Percentiles rank a stretch among this genome's conserved stretches.
Evolutionary conservation across 129 eudicot genomes (phyloP).

Genomic region (Glebionis coronaria): DNA sequence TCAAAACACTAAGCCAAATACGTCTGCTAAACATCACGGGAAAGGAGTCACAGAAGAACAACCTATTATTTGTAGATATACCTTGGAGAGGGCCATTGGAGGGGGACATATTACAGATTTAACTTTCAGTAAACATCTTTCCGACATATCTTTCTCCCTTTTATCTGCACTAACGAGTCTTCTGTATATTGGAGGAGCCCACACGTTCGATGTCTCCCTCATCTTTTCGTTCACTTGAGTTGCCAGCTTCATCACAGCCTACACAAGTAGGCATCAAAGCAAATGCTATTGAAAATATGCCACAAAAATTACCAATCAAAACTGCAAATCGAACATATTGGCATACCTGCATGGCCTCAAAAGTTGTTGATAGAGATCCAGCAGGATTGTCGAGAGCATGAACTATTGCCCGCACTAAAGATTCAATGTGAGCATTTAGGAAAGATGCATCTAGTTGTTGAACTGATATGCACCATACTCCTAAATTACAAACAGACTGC

Average conservation of each 20-base stretch:
- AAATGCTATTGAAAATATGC: background rate
- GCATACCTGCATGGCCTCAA: constrained; percentile 86
- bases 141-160: constrained; percentile 84
- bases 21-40: background rate
- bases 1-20: background rate
- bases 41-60: background rate
- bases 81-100: constrained; percentile 64
- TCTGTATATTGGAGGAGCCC: constrained; percentile 87
- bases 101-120: constrained; percentile 56
- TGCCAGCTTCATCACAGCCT: constrained; percentile 71
- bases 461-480: constrained; percentile 89
- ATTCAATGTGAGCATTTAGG: constrained; percentile 49
- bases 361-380: constrained; percentile 81
- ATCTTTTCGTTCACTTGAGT: constrained; percentile 60
- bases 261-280: constrained; percentile 12
- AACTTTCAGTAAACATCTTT: constrained; percentile 69
- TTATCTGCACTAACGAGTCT: constrained; percentile 73
- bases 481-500: constrained; percentile 88
- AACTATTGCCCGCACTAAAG: constrained; percentile 59
- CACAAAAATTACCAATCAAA: background rate
- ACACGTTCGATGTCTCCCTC: constrained; percentile 59
- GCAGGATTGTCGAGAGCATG: constrained; percentile 88
- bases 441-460: constrained; percentile 54
- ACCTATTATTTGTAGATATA: constrained; percentile 15
- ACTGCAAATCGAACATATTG: constrained; percentile 10